phyloP scores from a whole-genome alignment of 1,139 yeast genomes.

The Nakaseomyces kungkrabaensis region DNA sequence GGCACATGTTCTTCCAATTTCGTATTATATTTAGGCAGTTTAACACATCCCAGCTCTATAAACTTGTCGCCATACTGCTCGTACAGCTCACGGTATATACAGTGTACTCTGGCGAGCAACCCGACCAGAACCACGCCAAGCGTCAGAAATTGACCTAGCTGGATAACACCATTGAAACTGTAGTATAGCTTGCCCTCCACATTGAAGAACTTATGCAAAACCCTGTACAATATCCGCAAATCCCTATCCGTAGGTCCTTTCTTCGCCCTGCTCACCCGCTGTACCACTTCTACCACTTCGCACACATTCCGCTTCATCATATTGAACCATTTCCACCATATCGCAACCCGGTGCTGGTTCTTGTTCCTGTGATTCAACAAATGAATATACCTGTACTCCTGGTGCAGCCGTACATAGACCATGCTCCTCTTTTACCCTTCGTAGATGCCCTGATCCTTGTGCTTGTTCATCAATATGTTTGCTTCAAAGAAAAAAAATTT shows the following conservation, averaged over 20 bases:
- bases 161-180: constrained; percentile 57
- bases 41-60: not conserved
- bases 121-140: constrained; percentile 67
- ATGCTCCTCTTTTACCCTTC: too few relatives aligned
- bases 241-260: constrained; percentile 3
- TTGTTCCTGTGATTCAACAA: constrained; percentile 59
- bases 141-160: constrained; percentile 68
- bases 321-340: constrained; percentile 68
- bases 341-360: constrained; percentile 65
- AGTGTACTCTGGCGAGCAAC: constrained; percentile 38
- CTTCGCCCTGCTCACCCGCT: constrained; percentile 5
- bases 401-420: constrained; percentile 20
- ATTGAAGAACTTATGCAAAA: constrained; percentile 12
- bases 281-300: constrained; percentile 29
- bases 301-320: constrained; percentile 52
- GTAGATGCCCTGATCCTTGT: too few relatives aligned
- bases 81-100: constrained; percentile 15
- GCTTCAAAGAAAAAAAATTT: too few relatives aligned
- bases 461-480: too few relatives aligned
- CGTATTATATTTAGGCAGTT: constrained; percentile 7
- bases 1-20: constrained; percentile 5
- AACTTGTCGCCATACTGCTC: not conserved
- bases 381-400: constrained; percentile 50
- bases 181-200: constrained; percentile 32
- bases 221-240: constrained; percentile 10